phyloP scores from a whole-genome alignment of 2,329 filamentous ascomycete genomes.

The Tolypocladium tundrense region DNA sequence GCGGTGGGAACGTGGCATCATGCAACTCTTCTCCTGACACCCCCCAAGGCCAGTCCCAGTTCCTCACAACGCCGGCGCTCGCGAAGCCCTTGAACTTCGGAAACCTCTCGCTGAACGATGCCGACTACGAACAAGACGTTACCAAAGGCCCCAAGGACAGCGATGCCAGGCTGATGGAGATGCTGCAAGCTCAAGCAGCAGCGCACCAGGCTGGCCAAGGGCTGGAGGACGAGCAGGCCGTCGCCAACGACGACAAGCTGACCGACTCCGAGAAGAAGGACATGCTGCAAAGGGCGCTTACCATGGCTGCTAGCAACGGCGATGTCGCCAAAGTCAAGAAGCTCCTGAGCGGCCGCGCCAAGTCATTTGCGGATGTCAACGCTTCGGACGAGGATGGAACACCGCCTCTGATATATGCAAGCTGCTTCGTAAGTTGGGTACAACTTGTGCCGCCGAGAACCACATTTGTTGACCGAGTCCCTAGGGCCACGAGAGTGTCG shows the following conservation, averaged over 20 bases:
- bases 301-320: conserved; percentile 94
- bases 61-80: conserved; percentile 75
- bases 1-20: conserved; percentile 4
- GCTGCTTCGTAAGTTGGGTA: conserved; percentile 70
- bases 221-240: conserved; percentile 69
- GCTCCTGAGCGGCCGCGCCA: conserved; percentile 65
- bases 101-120: conserved; percentile 73
- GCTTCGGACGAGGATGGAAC: conserved; percentile 89
- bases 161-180: conserved; percentile 83
- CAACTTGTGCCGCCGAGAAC: conserved; percentile 1
- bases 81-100: conserved; percentile 76
- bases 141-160: conserved; percentile 57
- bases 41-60: conserved; percentile 77
- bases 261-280: conserved; percentile 68
- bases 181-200: conserved; percentile 86
- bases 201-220: conserved; percentile 65
- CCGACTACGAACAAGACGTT: conserved; percentile 55
- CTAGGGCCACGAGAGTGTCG: conserved; percentile 81
- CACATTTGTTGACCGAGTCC: conserved; percentile 1
- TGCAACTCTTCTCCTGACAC: conserved; percentile 11
- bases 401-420: conserved; percentile 92
- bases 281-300: conserved; percentile 75
- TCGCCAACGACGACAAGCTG: conserved; percentile 64
- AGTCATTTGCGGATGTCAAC: conserved; percentile 72
- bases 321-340: conserved; percentile 72